Evolutionary conservation across 108 stramenopile genomes (phyloP).

Genomic region (Seminavis robusta): DNA sequence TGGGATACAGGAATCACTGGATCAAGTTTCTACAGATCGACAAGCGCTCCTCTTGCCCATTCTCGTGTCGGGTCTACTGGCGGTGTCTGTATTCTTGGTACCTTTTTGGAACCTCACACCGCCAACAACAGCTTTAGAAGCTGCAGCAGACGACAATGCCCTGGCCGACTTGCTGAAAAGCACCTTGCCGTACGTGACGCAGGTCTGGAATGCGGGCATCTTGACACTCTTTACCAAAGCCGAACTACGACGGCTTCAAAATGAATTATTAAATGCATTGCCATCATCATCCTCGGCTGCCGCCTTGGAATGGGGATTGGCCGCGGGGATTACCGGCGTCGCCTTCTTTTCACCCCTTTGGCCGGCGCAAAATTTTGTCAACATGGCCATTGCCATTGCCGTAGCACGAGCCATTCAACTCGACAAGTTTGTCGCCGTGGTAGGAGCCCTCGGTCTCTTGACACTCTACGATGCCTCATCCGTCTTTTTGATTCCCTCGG

Average conservation of each 20-base stretch:
- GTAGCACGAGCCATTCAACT: conserved; percentile 41
- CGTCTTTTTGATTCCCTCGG: conserved; percentile 28
- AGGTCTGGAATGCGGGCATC: conserved; percentile 21
- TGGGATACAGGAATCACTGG: conserved; percentile 16
- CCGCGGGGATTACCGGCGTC: conserved; percentile 7
- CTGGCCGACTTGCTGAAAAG: no score
- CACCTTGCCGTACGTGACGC: no score
- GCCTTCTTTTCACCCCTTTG: conserved; percentile 19
- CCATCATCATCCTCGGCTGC: neutral
- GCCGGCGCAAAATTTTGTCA: conserved; percentile 56
- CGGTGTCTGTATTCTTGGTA: conserved; percentile 15
- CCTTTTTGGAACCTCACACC: conserved; percentile 7
- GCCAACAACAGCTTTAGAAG: no score
- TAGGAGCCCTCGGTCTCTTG: conserved; percentile 21
- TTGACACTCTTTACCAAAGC: conserved; percentile 24
- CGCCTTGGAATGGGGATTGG: conserved; percentile 8
- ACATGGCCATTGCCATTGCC: conserved; percentile 44
- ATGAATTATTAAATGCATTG: conserved; percentile 8
- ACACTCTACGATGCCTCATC: conserved; percentile 25
- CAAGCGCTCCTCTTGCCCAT: conserved; percentile 26
- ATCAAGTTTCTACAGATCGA: conserved; percentile 14
- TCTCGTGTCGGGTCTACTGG: conserved; percentile 16
- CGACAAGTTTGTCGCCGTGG: conserved; percentile 11
- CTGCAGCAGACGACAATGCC: no score
- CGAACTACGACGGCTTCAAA: conserved; percentile 22